These are phyloP conservation scores for Mercurialis annua DNA, from an alignment of 345 rosid genomes.

Conservation along the genomic window DNA sequence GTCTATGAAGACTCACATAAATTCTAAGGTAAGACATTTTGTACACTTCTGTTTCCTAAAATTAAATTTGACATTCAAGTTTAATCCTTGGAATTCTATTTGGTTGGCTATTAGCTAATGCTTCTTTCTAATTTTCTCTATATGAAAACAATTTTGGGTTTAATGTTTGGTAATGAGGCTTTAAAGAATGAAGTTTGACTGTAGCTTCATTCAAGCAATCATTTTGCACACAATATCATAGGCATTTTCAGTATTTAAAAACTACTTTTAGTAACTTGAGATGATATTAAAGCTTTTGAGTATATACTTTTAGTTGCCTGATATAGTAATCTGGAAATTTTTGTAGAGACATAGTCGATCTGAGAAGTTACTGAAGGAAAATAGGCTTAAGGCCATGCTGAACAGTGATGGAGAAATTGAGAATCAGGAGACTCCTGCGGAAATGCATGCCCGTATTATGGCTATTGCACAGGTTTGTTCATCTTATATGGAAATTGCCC, in stretches of 20 bases:
- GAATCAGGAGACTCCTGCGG: constrained; percentile 58
- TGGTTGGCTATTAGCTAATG: no score
- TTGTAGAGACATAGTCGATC: constrained; percentile 64
- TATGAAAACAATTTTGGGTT: no score
- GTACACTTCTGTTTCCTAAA: not conserved
- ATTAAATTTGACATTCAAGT: not conserved
- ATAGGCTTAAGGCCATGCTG: constrained; percentile 56
- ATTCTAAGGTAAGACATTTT: constrained; percentile 58
- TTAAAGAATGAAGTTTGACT: no score
- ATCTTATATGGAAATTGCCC: not conserved
- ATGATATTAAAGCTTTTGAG: not conserved
- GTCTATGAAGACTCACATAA: constrained; percentile 61
- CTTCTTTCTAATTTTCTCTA: no score
- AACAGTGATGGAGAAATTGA: constrained; percentile 65
- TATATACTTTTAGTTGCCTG: not conserved
- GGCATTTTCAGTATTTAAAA: no score
- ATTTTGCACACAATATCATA: no score
- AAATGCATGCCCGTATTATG: constrained; percentile 47
- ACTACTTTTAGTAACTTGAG: not conserved
- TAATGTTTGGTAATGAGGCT: no score
- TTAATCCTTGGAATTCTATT: no score
- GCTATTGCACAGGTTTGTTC: constrained; percentile 44
- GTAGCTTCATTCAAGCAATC: no score
- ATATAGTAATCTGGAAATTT: not conserved
- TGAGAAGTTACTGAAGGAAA: constrained; percentile 59